Evolutionary conservation across 768 basidiomycete species (phyloP), one percentile per base, ranked within the genome.

Genomic region (Tulasnella calospora): DNA sequence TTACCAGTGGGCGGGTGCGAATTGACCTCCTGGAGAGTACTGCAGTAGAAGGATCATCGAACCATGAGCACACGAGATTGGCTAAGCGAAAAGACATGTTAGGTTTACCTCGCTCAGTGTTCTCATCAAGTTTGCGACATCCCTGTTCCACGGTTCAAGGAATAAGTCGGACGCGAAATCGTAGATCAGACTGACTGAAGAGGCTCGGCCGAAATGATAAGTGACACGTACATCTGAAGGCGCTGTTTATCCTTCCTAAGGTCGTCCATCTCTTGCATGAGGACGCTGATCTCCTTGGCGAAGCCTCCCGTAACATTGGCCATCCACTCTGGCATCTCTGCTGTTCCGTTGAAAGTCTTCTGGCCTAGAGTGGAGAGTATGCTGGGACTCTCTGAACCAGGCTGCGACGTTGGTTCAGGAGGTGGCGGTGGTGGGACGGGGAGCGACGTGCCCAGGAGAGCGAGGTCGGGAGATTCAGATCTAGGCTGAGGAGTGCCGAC

Each of bases 391-490:
- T 35, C 71, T n/a, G 35, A 35, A 13, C 35, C n/a, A 7, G 23
- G 19, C 19, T 38, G 36, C 17, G 8, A 13, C 6, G 23, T 27
- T n/a, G 71, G 33, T 36, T 38, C 36, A 2, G 71, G 67, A 33
- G 67, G 23, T 19, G 71, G 36, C 15, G 71, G 35, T 44, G 71
- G 71, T n/a, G 30, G 71, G 57, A 61, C 12, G 33, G 71, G 71
- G 71, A 71, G 71, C 17, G 71, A 23, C 23, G 71, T 44, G 41
- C 71, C 71, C 35, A 71, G n/a, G 36, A 71, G 71, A 17, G 36
- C 71, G 71, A 71, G 71, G 41, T 71, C 71, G 71, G 71, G 71
- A 38, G 71, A 71, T 38, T 71, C 71, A 8, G 71, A 71, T n/a
- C 71, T 36, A 17, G 36, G 71, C 41, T 71, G 71, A 17, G 71